Conservation (phyloP, 1,284 basidiomycete species). For the Fistulina hepatica region DNA sequence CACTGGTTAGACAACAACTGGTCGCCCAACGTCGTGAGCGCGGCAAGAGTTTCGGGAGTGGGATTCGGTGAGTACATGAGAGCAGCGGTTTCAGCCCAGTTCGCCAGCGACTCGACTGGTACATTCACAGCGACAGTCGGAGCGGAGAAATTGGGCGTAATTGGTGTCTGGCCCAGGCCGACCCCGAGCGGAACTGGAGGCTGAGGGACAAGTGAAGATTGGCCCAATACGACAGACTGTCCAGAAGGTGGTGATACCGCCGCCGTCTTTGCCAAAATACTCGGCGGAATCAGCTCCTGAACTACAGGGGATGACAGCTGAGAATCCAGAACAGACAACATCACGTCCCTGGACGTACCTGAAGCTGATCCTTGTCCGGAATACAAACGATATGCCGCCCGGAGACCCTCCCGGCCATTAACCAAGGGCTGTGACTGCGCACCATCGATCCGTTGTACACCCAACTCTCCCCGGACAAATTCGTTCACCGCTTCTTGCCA, state of each 20-base stretch:
- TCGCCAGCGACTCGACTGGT: slow-evolving; percentile 46
- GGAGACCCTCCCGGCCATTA: slow-evolving; percentile 60
- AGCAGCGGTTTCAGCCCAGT: slow-evolving; percentile 83
- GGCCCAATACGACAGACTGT: too few species aligned
- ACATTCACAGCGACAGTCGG: slow-evolving; percentile 33
- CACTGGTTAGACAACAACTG: slow-evolving; percentile 64
- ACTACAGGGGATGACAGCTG: slow-evolving; percentile 36
- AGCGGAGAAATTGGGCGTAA: slow-evolving; percentile 52
- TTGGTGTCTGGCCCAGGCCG: slow-evolving; percentile 37
- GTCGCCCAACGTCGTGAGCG: slow-evolving; percentile 82
- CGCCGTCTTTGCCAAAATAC: slow-evolving; percentile 31
- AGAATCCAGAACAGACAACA: not conserved
- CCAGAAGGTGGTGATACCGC: too few species aligned
- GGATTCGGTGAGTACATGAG: slow-evolving; percentile 76
- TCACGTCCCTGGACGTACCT: slow-evolving; percentile 37
- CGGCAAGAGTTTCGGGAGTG: slow-evolving; percentile 52
- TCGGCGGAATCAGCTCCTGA: slow-evolving; percentile 64
- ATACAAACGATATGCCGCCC: slow-evolving; percentile 79
- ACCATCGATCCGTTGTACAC: slow-evolving; percentile 26
- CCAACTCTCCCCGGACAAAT: slow-evolving; percentile 77
- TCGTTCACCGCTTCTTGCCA: slow-evolving; percentile 88
- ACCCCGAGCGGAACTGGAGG: slow-evolving; percentile 8
- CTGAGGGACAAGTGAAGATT: slow-evolving; percentile 14
- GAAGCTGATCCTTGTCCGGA: slow-evolving; percentile 73
- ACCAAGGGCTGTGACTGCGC: slow-evolving; percentile 13